Conservation (phyloP, 305 asterid genomes). For the Rubia balearica region DNA sequence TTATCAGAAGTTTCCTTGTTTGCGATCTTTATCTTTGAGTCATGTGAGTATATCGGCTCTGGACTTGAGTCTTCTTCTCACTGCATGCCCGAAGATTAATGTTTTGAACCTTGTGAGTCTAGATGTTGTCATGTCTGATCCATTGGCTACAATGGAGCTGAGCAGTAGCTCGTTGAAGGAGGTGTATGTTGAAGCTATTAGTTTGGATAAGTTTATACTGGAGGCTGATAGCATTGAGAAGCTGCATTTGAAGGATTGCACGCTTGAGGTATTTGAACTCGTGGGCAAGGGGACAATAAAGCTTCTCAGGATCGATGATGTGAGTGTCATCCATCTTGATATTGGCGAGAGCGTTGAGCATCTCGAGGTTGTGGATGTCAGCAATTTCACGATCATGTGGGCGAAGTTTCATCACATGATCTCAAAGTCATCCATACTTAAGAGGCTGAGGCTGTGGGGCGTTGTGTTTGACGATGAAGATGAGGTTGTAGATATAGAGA, state of each 20-base stretch:
- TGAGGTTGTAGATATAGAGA: slow-evolving; percentile 75
- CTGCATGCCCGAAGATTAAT: slow-evolving; percentile 67
- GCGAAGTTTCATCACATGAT: slow-evolving; percentile 83
- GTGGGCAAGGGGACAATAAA: slow-evolving; percentile 67
- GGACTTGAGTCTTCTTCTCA: slow-evolving; percentile 69
- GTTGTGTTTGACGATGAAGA: slow-evolving; percentile 89
- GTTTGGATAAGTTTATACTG: slow-evolving; percentile 74
- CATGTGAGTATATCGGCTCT: slow-evolving; percentile 70
- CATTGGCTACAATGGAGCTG: slow-evolving; percentile 68
- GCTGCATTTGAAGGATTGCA: slow-evolving; percentile 83
- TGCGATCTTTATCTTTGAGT: slow-evolving; percentile 60
- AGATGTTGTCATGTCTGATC: slow-evolving; percentile 82
- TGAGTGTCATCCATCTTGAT: slow-evolving; percentile 86
- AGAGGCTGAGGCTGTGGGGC: slow-evolving; percentile 78
- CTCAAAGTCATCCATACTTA: slow-evolving; percentile 66
- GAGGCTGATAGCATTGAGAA: slow-evolving; percentile 82
- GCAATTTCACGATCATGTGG: slow-evolving; percentile 94
- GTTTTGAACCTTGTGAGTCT: slow-evolving; percentile 52
- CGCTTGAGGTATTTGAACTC: slow-evolving; percentile 77
- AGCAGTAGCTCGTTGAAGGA: slow-evolving; percentile 70
- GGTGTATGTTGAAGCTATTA: slow-evolving; percentile 72
- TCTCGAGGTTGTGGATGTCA: slow-evolving; percentile 80
- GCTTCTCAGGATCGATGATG: slow-evolving; percentile 78
- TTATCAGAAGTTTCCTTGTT: slow-evolving; percentile 72
- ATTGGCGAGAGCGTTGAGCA: slow-evolving; percentile 75